Evolutionary conservation across 495 filamentous ascomycete species (phyloP), one percentile per base, ranked within the genome.

Genomic region (Penicillium silybi): DNA sequence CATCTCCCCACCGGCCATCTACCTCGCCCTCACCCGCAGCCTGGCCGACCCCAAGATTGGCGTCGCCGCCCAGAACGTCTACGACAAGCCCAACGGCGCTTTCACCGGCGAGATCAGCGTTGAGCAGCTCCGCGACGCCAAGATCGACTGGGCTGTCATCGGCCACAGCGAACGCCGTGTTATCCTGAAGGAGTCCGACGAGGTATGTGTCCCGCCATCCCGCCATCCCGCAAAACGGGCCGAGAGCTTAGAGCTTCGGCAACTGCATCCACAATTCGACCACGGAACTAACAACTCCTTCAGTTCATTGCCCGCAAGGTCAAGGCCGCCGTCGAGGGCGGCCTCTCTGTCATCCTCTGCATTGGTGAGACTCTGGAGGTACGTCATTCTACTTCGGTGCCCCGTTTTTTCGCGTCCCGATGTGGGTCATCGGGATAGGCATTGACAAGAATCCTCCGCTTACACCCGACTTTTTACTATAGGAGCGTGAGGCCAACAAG

Each of bases 81-180:
- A 82, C 74, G 86, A 97, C 80, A 92, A 91, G 79, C 89, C 90
- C 66, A 92, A 95, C 69, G 93, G 95, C 61, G 93, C 95, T 53
- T 97, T 88, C 80, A 98, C 93, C 22, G 93, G 95, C 64, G 93
- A 97, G 74, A 95, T 98, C 77, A 87, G 82, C 58, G 90, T 90
- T 52, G 76, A 84, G 54, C 95, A 98, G 74, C 82, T 98, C 62
- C 85, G 85, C 68, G 93, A 97, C 70, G 81, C 79, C 72, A 82
- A 81, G 61, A 86, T 98, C 64, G 80, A 85, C 65, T 97, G 93
- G 93, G 80, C 85, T 47, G 82, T 98, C 63, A 79, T 92, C 46
- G 93, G 93, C 51, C 95, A 98, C 81, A 90, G 85, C 54, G 93
- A 98, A 83, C 83, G 95, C 58, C 84, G 93, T 52, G 84, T 87